Percentiles rank a stretch among this genome's conserved stretches.
phyloP scores from a whole-genome alignment of 2,329 filamentous ascomycete genomes.

The Orbilia blumenaviensis region DNA sequence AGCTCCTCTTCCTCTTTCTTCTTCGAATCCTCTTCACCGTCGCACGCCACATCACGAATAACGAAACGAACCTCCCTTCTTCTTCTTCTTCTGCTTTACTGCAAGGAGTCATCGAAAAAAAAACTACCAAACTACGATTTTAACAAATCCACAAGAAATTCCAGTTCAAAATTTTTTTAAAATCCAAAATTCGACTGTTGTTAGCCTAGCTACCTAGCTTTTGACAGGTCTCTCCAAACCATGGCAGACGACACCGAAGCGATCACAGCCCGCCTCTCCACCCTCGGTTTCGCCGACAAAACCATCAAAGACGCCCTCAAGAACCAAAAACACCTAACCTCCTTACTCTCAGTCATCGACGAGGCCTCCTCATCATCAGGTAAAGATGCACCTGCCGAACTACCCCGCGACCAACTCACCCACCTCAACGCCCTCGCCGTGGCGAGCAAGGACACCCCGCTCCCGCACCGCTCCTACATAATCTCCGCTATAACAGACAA shows the following conservation, averaged over 20 bases:
- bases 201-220: too few relatives aligned
- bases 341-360: conserved; percentile 54
- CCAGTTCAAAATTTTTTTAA: too few relatives aligned
- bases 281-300: conserved; percentile 57
- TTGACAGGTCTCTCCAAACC: neutral
- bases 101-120: neutral
- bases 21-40: neutral
- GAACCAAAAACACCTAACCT: conserved; percentile 56
- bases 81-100: neutral
- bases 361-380: conserved; percentile 53
- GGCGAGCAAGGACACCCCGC: conserved; percentile 53
- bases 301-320: conserved; percentile 57
- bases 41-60: too few relatives aligned
- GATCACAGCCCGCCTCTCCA: conserved; percentile 53
- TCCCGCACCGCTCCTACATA: conserved; percentile 54
- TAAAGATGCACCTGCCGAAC: conserved; percentile 6
- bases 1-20: too few relatives aligned
- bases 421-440: conserved; percentile 54
- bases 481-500: conserved; percentile 54
- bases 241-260: conserved; percentile 55
- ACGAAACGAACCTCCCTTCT: too few relatives aligned
- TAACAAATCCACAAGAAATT: too few relatives aligned
- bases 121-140: neutral
- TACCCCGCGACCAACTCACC: conserved; percentile 51
- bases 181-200: too few relatives aligned